Evolutionary conservation across 192 early-diverging fungal genomes (phyloP), one percentile per base, ranked within the genome.

Genomic region (Podila verticillata): DNA sequence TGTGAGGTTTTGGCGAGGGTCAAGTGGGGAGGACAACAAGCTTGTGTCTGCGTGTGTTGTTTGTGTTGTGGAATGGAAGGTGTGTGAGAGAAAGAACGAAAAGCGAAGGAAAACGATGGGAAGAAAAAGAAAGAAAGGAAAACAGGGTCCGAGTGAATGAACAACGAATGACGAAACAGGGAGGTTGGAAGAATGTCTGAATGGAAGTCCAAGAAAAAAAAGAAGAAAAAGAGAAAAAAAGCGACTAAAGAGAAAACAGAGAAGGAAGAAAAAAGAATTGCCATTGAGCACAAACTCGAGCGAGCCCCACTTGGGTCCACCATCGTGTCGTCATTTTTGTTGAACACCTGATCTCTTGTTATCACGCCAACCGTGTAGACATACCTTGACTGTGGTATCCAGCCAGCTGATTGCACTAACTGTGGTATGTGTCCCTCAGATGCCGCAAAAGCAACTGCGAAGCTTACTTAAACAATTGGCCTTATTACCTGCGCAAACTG

Each of bases 131-230:
- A 24, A 28, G 34, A 10, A 60, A 61, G 56, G 35, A 19, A 19
- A 29, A 60, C 19, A 49, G 39, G 10, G 44, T 49, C 47, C 29
- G 22, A 49, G 47, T 48, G 47, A 30, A 57, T n/a, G 54, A 48
- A 48, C 26, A 49, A 32, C 29, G 30, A 57, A 31, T 31, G 48
- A 71, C 30, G 70, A 72, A 26, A 56, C n/a, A n/a, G 60, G 44
- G 34, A 36, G 68, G 15, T 36, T 32, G 47, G 32, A 44, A 48
- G 24, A 0, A 39, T 29, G n/a, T 17, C 19, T 6, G 10, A 47
- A 29, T 44, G 22, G 24, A 44, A 29, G 39, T 65, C 39, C 29
- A 65, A 48, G 44, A 36, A 20, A 39, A 34, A 13, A n/a, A 30
- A 10, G 29, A 51, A 30, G 44, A 48, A 19, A 17, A n/a, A 35